These are phyloP conservation scores for Arabidopsis arenosa DNA, from an alignment of 345 rosid species.

Conservation along the genomic window DNA sequence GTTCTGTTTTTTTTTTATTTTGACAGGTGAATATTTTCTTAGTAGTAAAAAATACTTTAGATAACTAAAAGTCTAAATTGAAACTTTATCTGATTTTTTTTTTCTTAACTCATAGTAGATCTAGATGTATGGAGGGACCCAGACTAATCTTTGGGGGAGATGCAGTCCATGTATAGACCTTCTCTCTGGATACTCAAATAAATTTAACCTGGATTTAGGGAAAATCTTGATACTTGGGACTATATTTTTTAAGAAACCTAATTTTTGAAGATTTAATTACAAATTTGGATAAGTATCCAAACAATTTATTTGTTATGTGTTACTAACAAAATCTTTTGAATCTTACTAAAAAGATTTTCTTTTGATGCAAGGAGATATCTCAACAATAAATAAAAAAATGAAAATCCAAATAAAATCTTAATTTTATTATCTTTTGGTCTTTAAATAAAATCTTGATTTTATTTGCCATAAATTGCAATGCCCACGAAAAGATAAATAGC, in stretches of 20 bases:
- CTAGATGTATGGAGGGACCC: no score
- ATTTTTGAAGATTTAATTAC: conserved; percentile 5
- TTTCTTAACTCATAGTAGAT: no score
- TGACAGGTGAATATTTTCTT: not conserved
- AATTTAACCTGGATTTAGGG: not conserved
- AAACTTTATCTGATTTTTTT: no score
- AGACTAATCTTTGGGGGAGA: no score
- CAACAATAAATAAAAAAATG: conserved; percentile 18
- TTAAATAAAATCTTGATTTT: conserved; percentile 39
- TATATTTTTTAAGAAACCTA: not conserved
- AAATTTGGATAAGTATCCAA: conserved; percentile 4
- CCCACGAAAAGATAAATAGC: conserved; percentile 34
- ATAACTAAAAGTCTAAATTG: not conserved
- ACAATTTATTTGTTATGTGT: not conserved
- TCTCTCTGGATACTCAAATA: no score
- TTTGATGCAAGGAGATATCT: conserved; percentile 25
- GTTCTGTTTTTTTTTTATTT: not conserved
- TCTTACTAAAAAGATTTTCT: conserved; percentile 28
- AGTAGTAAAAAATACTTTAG: not conserved
- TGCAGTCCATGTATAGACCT: no score
- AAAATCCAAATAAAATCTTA: conserved; percentile 40
- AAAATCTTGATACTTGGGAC: not conserved
- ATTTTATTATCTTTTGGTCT: not conserved
- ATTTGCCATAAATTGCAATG: conserved; percentile 31
- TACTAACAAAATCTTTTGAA: conserved; percentile 18